These are phyloP conservation scores for Didymella lethalis DNA, from an alignment of 2,329 filamentous ascomycete species.

Conservation along the genomic window DNA sequence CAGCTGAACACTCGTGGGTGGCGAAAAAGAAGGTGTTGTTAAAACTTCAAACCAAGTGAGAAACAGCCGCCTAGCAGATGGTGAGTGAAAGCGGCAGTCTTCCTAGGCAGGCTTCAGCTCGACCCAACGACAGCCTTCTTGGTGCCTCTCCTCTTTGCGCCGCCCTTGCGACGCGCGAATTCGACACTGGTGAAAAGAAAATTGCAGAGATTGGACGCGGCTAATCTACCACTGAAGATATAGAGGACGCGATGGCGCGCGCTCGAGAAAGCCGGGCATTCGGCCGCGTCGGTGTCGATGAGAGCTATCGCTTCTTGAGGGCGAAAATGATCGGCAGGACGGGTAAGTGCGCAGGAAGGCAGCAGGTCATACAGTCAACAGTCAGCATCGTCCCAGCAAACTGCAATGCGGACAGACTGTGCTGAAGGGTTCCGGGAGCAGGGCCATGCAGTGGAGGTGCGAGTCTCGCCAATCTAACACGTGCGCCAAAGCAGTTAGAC, in stretches of 20 bases:
- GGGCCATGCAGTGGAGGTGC: constrained; percentile 5
- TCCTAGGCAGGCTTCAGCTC: constrained; percentile 10
- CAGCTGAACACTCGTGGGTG: background rate
- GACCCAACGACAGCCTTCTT: constrained; percentile 25
- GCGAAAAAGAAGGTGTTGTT: background rate
- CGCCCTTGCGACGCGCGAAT: background rate
- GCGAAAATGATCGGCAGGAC: constrained; percentile 5
- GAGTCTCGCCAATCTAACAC: constrained; percentile 23
- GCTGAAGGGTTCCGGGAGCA: background rate
- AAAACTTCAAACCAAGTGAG: background rate
- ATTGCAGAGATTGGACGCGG: background rate
- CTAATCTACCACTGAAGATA: background rate
- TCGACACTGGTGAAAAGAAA: background rate
- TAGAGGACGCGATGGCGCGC: background rate
- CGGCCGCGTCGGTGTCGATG: constrained; percentile 14
- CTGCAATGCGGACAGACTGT: background rate
- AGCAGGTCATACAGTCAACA: constrained; percentile 11
- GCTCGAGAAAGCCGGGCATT: background rate
- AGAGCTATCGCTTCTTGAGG: constrained; percentile 16
- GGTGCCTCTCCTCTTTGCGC: constrained; percentile 11
- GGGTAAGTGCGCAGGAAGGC: constrained; percentile 23
- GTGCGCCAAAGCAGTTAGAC: constrained; percentile 8
- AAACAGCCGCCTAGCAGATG: background rate
- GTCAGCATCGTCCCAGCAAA: constrained; percentile 12
- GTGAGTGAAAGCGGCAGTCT: constrained; percentile 18